Evolutionary conservation across 2,329 filamentous ascomycete genomes (phyloP).

Genomic region (Madurella mycetomatis): DNA sequence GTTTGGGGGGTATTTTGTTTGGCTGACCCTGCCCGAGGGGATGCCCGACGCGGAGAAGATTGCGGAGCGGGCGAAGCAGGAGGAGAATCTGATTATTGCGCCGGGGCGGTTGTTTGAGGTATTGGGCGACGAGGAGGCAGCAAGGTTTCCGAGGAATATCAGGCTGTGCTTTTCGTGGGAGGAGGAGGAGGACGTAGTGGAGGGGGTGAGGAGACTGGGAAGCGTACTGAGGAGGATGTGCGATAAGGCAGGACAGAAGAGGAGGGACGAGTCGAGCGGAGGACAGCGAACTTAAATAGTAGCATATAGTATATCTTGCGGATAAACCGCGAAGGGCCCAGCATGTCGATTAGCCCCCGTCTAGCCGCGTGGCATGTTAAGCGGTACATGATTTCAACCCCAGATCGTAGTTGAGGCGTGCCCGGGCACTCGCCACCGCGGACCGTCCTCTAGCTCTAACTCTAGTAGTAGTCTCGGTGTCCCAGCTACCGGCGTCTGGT

Average conservation of each 20-base stretch:
- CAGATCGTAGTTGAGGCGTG: too few relatives aligned
- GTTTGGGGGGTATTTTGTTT: conserved; percentile 83
- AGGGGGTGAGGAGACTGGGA: conserved; percentile 54
- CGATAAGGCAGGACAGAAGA: conserved; percentile 1
- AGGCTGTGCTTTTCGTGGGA: conserved; percentile 72
- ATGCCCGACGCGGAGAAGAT: conserved; percentile 50
- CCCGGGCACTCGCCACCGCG: too few relatives aligned
- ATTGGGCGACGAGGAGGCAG: conserved; percentile 48
- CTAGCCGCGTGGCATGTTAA: too few relatives aligned
- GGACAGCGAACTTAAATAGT: conserved; percentile 11
- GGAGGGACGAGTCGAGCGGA: not conserved
- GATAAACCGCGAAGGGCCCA: not conserved
- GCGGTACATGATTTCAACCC: too few relatives aligned
- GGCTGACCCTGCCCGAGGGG: conserved; percentile 59
- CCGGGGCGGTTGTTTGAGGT: conserved; percentile 68
- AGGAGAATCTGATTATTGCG: conserved; percentile 65
- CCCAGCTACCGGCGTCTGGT: too few relatives aligned
- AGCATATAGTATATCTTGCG: not conserved
- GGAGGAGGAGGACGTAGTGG: conserved; percentile 57
- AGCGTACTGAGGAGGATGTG: conserved; percentile 32
- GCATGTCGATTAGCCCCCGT: too few relatives aligned
- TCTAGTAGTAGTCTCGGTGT: too few relatives aligned
- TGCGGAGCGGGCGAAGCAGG: conserved; percentile 51
- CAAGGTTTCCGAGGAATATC: conserved; percentile 55
- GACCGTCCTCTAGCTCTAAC: too few relatives aligned